Percentiles rank a stretch among this genome's conserved stretches.
Evolutionary conservation across 176 grass and related monocot genomes (phyloP).

Genomic region (Pharus latifolius): DNA sequence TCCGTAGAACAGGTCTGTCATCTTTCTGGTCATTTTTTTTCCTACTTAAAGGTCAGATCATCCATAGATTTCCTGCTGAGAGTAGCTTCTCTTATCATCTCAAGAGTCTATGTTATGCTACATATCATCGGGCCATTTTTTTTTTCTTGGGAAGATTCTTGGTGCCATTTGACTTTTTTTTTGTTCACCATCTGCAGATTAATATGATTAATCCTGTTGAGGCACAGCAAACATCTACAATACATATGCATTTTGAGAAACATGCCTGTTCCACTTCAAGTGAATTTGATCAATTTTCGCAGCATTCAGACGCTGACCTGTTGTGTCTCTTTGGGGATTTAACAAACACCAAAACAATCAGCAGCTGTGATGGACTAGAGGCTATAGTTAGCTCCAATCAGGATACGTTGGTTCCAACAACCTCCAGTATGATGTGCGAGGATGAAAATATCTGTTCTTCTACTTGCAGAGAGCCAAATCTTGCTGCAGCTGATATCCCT

Average conservation of each 20-base stretch:
- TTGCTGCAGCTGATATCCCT: background rate
- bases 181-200: background rate
- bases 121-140: background rate
- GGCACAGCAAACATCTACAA: background rate
- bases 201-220: background rate
- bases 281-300: background rate
- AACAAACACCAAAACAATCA: background rate
- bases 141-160: background rate
- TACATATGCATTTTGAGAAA: background rate
- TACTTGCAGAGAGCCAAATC: background rate
- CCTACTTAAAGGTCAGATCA: conserved; percentile 7
- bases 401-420: background rate
- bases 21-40: background rate
- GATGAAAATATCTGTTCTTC: conserved; percentile 4
- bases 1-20: conserved; percentile 8
- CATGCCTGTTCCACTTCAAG: background rate
- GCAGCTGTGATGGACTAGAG: background rate
- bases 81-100: conserved; percentile 1
- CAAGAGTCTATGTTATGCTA: background rate
- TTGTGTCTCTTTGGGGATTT: background rate
- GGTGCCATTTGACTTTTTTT: background rate
- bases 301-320: conserved; percentile 1
- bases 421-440: background rate
- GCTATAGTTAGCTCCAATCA: background rate
- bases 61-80: background rate